Percentiles rank a stretch among this genome's conserved stretches.
phyloP scores from a whole-genome alignment of 2,329 filamentous ascomycete genomes.

The Phyllosticta citribraziliensis region DNA sequence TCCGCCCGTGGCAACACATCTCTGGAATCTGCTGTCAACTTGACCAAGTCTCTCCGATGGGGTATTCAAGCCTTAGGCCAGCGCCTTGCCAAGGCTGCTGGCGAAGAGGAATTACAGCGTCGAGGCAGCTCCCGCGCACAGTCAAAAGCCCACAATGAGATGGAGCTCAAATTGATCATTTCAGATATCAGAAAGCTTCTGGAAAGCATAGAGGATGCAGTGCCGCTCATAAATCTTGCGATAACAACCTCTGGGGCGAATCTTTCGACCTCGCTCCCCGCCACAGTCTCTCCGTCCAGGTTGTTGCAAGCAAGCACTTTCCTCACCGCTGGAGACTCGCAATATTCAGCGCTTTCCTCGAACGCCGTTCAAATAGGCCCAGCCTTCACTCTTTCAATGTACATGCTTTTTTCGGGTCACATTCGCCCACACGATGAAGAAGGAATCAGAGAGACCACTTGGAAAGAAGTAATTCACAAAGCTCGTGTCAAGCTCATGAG shows the following conservation, averaged over 20 bases:
- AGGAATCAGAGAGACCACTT: slow-evolving; percentile 58
- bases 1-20: slow-evolving; percentile 67
- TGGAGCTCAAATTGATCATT: slow-evolving; percentile 61
- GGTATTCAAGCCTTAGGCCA: slow-evolving; percentile 75
- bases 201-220: slow-evolving; percentile 74
- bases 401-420: slow-evolving; percentile 90
- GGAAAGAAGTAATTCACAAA: slow-evolving; percentile 97
- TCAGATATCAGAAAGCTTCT: slow-evolving; percentile 66
- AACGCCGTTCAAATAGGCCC: slow-evolving; percentile 74
- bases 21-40: slow-evolving; percentile 72
- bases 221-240: slow-evolving; percentile 84
- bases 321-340: slow-evolving; percentile 74
- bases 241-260: slow-evolving; percentile 90
- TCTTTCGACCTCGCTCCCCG: slow-evolving; percentile 67
- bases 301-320: slow-evolving; percentile 89
- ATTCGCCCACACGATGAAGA: slow-evolving; percentile 46
- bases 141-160: slow-evolving; percentile 47
- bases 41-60: slow-evolving; percentile 73
- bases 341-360: slow-evolving; percentile 58
- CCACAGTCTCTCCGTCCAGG: slow-evolving; percentile 80
- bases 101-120: slow-evolving; percentile 47
- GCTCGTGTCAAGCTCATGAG: slow-evolving; percentile 71
- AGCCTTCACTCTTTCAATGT: slow-evolving; percentile 75
- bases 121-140: slow-evolving; percentile 36
- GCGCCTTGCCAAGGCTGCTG: slow-evolving; percentile 60